Percentiles rank a stretch among this genome's conserved stretches.
Evolutionary conservation across 768 basidiomycete species (phyloP).

Genomic region (Candolleomyces efflorescens): DNA sequence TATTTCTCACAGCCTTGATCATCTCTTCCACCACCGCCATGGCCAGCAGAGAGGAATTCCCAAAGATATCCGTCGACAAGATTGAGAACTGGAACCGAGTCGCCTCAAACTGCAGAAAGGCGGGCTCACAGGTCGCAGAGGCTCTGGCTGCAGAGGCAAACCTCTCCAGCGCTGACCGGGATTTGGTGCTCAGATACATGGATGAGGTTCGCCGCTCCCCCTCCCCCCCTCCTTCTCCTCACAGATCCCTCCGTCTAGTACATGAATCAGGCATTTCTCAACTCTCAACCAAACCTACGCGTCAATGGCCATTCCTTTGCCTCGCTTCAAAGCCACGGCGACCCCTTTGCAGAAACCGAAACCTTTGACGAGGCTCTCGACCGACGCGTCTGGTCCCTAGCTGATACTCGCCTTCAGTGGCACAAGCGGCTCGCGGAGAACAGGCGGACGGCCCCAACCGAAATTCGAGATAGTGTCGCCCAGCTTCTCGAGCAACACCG

Average conservation of each 20-base stretch:
- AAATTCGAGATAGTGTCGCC: constrained; percentile 38
- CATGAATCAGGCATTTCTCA: constrained; percentile 56
- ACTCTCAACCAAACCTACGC: constrained; percentile 67
- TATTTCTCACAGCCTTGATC: not conserved
- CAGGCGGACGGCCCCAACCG: constrained; percentile 56
- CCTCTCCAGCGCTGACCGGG: constrained; percentile 35
- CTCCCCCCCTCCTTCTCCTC: not conserved
- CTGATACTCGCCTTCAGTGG: constrained; percentile 70
- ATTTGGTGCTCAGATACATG: constrained; percentile 44
- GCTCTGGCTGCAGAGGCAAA: constrained; percentile 38
- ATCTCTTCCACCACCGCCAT: not conserved
- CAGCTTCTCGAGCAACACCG: constrained; percentile 27
- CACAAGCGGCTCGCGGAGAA: constrained; percentile 67
- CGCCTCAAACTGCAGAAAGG: constrained; percentile 45
- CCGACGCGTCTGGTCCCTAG: constrained; percentile 74
- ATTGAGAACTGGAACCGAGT: constrained; percentile 65
- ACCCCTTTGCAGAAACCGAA: constrained; percentile 51
- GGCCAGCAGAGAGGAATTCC: constrained; percentile 37
- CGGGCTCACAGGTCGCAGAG: constrained; percentile 44
- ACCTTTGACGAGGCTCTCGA: constrained; percentile 87
- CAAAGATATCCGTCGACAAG: constrained; percentile 59
- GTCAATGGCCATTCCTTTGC: constrained; percentile 79
- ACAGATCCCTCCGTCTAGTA: constrained; percentile 37
- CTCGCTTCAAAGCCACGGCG: constrained; percentile 43
- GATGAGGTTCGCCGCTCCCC: constrained; percentile 36